phyloP scores from a whole-genome alignment of 1,139 yeast species.

The Kodamaea alishanica region DNA sequence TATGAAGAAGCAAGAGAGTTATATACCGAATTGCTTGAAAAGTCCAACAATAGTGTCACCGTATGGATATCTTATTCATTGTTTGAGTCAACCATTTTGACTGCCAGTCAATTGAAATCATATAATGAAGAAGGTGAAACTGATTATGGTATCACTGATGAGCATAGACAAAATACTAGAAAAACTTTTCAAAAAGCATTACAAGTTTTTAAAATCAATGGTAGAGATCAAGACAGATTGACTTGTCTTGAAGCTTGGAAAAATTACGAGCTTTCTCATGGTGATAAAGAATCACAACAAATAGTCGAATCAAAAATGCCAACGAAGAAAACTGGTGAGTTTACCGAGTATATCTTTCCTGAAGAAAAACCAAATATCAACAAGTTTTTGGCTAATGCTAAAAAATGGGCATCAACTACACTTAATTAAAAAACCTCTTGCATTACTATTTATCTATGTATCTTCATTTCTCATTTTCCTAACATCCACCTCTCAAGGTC shows the following conservation, averaged over 20 bases:
- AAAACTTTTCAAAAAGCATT: constrained; percentile 56
- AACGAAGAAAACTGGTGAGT: constrained; percentile 47
- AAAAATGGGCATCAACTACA: constrained; percentile 45
- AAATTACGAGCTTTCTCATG: constrained; percentile 64
- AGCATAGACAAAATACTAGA: constrained; percentile 52
- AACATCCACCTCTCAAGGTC: constrained; percentile 80
- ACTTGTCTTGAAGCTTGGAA: constrained; percentile 60
- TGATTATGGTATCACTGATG: constrained; percentile 49
- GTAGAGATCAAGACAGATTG: constrained; percentile 45
- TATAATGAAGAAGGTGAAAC: constrained; percentile 38
- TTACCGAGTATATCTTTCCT: constrained; percentile 65
- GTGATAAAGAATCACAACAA: constrained; percentile 38
- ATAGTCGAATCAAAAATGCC: constrained; percentile 54
- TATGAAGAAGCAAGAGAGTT: constrained; percentile 56
- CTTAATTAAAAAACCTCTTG: not conserved
- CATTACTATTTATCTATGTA: not conserved
- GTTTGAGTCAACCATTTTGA: constrained; percentile 68
- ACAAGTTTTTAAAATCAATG: constrained; percentile 33
- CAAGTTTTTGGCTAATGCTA: constrained; percentile 61
- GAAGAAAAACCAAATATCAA: constrained; percentile 37
- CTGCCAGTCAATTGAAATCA: constrained; percentile 44
- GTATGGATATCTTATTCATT: constrained; percentile 69
- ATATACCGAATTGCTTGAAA: constrained; percentile 41
- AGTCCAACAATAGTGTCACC: constrained; percentile 30
- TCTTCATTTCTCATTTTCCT: not conserved